Percentiles rank a stretch among this genome's conserved stretches.
phyloP scores from a whole-genome alignment of 768 basidiomycete species.

The Boletales sp. region DNA sequence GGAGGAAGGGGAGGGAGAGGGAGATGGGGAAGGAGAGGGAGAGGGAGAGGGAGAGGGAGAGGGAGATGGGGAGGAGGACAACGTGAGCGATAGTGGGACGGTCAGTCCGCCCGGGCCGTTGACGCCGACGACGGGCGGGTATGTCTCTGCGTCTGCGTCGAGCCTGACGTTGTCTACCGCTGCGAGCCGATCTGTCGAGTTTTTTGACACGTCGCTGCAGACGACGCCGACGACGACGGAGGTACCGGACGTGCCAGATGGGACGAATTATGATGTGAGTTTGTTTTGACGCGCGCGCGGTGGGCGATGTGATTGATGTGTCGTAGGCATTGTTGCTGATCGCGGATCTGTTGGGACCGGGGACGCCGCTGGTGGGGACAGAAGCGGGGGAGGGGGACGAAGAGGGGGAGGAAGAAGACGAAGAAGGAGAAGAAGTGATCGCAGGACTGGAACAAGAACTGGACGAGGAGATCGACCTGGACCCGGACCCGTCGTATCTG shows the following conservation, averaged over 20 bases:
- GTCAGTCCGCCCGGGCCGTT: slow-evolving; percentile 31
- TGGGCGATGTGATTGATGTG: slow-evolving; percentile 14
- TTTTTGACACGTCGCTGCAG: slow-evolving; percentile 25
- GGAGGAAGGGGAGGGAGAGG: no score
- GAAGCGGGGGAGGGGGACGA: neutral
- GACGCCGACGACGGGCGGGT: slow-evolving; percentile 28
- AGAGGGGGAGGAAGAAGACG: neutral
- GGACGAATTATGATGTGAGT: slow-evolving; percentile 65
- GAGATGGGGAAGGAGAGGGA: neutral
- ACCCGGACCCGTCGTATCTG: slow-evolving; percentile 18
- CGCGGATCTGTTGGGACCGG: slow-evolving; percentile 60
- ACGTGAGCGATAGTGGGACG: slow-evolving; percentile 29
- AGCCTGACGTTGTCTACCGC: slow-evolving; percentile 25
- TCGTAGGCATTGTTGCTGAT: slow-evolving; percentile 56
- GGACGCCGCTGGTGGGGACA: slow-evolving; percentile 19
- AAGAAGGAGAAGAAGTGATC: neutral
- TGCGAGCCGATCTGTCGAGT: slow-evolving; percentile 23
- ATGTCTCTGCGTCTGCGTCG: slow-evolving; percentile 21
- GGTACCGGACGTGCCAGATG: slow-evolving; percentile 48
- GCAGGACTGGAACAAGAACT: no score
- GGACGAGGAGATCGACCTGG: neutral
- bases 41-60: neutral
- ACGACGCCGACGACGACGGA: slow-evolving; percentile 25
- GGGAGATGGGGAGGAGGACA: neutral
- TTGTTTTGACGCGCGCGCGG: slow-evolving; percentile 15